Conservation (phyloP, 1,139 yeast species). For the Yamadazyma spencermartinsiae region DNA sequence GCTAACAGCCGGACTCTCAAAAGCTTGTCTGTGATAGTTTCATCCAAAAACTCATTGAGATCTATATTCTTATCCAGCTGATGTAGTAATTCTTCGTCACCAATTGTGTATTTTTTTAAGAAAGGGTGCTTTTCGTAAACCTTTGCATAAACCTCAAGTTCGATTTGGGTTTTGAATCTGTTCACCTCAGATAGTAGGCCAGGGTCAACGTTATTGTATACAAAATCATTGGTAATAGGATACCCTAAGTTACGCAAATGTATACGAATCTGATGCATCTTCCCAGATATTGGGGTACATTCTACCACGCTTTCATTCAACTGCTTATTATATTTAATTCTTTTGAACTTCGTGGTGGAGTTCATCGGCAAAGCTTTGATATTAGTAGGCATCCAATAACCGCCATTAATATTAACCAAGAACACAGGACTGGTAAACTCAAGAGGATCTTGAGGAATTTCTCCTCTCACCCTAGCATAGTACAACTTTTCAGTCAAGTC, state of each 20-base stretch:
- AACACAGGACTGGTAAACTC: slow-evolving; percentile 38
- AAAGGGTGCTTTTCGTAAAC: slow-evolving; percentile 21
- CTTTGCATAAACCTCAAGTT: slow-evolving; percentile 26
- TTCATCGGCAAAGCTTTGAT: slow-evolving; percentile 25
- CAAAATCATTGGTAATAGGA: slow-evolving; percentile 70
- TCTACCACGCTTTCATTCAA: slow-evolving; percentile 55
- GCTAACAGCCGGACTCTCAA: slow-evolving; percentile 10
- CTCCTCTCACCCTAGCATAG: slow-evolving; percentile 62
- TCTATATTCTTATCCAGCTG: slow-evolving; percentile 5
- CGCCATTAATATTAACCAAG: slow-evolving; percentile 35
- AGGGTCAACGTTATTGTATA: slow-evolving; percentile 37
- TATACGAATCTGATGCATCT: slow-evolving; percentile 77
- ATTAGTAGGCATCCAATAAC: slow-evolving; percentile 36
- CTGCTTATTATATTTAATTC: slow-evolving; percentile 22
- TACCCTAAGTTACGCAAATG: slow-evolving; percentile 64
- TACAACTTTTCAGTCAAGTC: slow-evolving; percentile 48
- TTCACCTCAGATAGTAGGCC: slow-evolving; percentile 15
- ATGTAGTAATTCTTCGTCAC: too few relatives aligned
- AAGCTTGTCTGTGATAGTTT: slow-evolving; percentile 8
- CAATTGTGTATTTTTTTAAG: neutral
- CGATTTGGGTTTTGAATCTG: slow-evolving; percentile 25
- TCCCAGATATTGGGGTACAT: slow-evolving; percentile 71
- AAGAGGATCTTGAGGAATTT: slow-evolving; percentile 43
- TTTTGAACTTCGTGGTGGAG: slow-evolving; percentile 36
- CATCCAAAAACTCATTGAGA: slow-evolving; percentile 7